Evolutionary conservation across 805 yeast genomes (phyloP).

Genomic region (Cyberlindnera amylophila): DNA sequence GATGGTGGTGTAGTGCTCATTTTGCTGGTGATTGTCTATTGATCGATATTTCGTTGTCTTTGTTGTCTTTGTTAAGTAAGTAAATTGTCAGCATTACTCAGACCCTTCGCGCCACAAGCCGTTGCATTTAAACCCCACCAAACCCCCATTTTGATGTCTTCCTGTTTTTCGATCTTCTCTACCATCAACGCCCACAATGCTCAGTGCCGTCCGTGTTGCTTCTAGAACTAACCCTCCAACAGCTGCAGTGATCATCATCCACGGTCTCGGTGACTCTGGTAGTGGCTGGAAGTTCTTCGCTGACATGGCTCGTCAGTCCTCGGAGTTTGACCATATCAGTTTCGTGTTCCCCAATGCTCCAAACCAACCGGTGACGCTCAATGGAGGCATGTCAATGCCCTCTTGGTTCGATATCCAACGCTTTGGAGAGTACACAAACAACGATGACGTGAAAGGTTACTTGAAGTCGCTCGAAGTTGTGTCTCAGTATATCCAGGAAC

Average conservation of each 20-base stretch:
- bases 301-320: constrained; percentile 46
- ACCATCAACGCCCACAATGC: background rate
- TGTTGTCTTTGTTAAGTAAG: no score
- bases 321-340: constrained; percentile 50
- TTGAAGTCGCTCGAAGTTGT: constrained; percentile 45
- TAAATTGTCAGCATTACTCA: no score
- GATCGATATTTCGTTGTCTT: no score
- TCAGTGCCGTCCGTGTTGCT: constrained; percentile 31
- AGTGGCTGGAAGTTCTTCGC: constrained; percentile 86
- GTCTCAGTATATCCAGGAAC: constrained; percentile 43
- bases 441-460: constrained; percentile 52
- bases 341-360: constrained; percentile 95
- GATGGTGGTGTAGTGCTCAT: constrained; percentile 14
- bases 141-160: no score
- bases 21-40: background rate
- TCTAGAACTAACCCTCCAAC: constrained; percentile 38
- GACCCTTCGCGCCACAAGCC: no score
- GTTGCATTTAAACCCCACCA: no score
- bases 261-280: constrained; percentile 92
- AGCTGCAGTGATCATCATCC: constrained; percentile 72
- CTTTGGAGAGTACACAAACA: constrained; percentile 41
- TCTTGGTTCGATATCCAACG: constrained; percentile 82
- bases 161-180: no score
- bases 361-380: constrained; percentile 57
- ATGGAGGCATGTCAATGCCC: constrained; percentile 65